Base-by-base conservation (phyloP, 345 rosid genomes). In the Toxicodendron radicans region DNA sequence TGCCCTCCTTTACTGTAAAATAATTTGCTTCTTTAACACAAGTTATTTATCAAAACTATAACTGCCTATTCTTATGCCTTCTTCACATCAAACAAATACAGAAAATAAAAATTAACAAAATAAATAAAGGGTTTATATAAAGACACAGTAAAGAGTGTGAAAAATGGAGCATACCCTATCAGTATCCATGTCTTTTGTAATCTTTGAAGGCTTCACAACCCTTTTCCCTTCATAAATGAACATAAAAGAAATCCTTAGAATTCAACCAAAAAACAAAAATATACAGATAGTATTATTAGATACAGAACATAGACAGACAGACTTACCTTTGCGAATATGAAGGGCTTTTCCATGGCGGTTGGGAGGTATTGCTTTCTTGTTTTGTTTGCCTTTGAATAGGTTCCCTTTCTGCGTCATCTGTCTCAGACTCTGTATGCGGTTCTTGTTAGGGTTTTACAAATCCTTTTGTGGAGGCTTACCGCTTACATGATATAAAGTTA, bases 381-480 rank as follows among this genome's bases (percentile, higher is more conserved):
- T 92, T 87, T 86, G 80, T 48, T 92, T 85, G 17, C 98, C 98
- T 79, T 94, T 94, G 89, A 92, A 94, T 17, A 83, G 90, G 73
- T 77, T 79, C 64, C 83, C 84, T 79, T 90, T 95, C 87, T 95
- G 99, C 78, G 97, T 91, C 99, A 95, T 94, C 89, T 75, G 67
- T 73, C 7, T 38, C 43, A 38, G 48, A 17, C 16, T 21, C 32
- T 23, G 32, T 7, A 10, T 78, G 38, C 73, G 53, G 23, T 18
- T 61, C 11, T 33, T 23, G n/a, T 72, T 75, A 59, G 82, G 82
- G 83, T 70, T 68, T 70, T 69, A 33, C 54, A 16, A 38, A 38
- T 6, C 6, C 43, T 7, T 7, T 38, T 5, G 8, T 7, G 8
- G 6, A 38, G 43, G 43, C 8, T 38, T 38, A 7, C 43, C 10